A percentile compares a stretch with the other conserved stretches of the same genome.
These are phyloP conservation scores for Pisolithus marmoratus DNA, from an alignment of 768 basidiomycete genomes.

Conservation along the genomic window DNA sequence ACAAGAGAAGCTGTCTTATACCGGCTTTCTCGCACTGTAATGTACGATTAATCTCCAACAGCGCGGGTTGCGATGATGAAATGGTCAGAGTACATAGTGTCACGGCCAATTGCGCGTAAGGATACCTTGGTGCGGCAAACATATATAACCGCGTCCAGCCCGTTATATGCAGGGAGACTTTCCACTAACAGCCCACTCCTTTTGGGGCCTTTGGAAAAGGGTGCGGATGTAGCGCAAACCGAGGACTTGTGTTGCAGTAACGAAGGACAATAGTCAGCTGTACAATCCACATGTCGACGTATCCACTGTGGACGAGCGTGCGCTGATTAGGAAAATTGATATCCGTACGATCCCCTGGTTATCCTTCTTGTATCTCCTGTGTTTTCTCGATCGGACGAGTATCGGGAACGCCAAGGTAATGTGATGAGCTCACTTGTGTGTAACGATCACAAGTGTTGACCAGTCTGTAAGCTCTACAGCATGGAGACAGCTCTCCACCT, in stretches of 20 bases:
- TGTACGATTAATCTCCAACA: too few species aligned
- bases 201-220: conserved; percentile 8
- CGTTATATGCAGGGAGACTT: neutral
- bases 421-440: neutral
- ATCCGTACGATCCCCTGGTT: conserved; percentile 63
- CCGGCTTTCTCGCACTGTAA: too few species aligned
- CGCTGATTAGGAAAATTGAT: conserved; percentile 67
- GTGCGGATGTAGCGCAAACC: neutral
- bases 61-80: too few species aligned
- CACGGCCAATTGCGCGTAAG: too few species aligned
- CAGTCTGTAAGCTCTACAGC: conserved; percentile 49
- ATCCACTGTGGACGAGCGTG: conserved; percentile 60
- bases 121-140: too few species aligned
- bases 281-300: conserved; percentile 48
- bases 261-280: conserved; percentile 1
- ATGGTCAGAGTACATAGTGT: neutral
- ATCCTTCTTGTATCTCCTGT: conserved; percentile 69
- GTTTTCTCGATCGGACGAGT: conserved; percentile 59
- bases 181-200: neutral
- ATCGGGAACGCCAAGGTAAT: conserved; percentile 39
- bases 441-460: neutral
- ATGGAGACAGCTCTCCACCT: conserved; percentile 55
- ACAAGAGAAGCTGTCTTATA: too few species aligned
- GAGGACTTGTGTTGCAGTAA: conserved; percentile 1
- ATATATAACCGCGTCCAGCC: neutral